Evolutionary conservation across 2,329 filamentous ascomycete genomes (phyloP).

Genomic region (Fusarium ambrosium): DNA sequence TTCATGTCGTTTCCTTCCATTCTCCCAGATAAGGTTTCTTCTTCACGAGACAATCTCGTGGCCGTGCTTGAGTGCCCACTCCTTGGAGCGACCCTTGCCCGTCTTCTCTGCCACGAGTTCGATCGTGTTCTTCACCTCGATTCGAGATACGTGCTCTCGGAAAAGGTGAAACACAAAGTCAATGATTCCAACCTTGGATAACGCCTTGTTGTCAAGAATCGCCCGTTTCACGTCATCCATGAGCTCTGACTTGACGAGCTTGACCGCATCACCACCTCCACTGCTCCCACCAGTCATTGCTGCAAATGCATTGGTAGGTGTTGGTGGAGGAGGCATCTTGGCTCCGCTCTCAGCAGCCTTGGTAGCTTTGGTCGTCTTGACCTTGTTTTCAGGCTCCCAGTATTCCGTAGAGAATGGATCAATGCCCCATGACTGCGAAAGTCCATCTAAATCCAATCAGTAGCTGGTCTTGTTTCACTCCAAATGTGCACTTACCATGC

Average conservation of each 20-base stretch:
- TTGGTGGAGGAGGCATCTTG: conserved; percentile 53
- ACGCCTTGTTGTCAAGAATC: conserved; percentile 56
- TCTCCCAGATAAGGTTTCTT: conserved; percentile 16
- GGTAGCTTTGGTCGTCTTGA: conserved; percentile 25
- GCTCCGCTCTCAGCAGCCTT: conserved; percentile 26
- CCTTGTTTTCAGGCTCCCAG: conserved; percentile 70
- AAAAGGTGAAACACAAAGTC: conserved; percentile 58
- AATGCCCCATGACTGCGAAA: conserved; percentile 70
- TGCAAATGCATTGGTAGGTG: conserved; percentile 55
- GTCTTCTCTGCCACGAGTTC: conserved; percentile 58
- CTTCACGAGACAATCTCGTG: conserved; percentile 52
- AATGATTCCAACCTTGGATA: conserved; percentile 58
- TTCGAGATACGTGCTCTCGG: conserved; percentile 53
- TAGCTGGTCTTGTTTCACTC: neutral
- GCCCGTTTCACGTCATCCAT: conserved; percentile 58
- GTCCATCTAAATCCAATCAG: conserved; percentile 55
- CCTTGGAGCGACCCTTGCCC: conserved; percentile 53
- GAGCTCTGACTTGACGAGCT: conserved; percentile 56
- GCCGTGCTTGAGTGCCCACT: conserved; percentile 57
- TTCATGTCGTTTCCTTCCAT: conserved; percentile 25
- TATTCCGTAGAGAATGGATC: conserved; percentile 88
- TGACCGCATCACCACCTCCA: conserved; percentile 38
- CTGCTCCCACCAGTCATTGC: conserved; percentile 45
- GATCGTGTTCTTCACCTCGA: conserved; percentile 59
- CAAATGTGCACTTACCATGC: conserved; percentile 65